A percentile compares a stretch with the other conserved stretches of the same genome.
These are phyloP conservation scores for Nemania sp. DNA, from an alignment of 2,329 filamentous ascomycete species.

Conservation along the genomic window DNA sequence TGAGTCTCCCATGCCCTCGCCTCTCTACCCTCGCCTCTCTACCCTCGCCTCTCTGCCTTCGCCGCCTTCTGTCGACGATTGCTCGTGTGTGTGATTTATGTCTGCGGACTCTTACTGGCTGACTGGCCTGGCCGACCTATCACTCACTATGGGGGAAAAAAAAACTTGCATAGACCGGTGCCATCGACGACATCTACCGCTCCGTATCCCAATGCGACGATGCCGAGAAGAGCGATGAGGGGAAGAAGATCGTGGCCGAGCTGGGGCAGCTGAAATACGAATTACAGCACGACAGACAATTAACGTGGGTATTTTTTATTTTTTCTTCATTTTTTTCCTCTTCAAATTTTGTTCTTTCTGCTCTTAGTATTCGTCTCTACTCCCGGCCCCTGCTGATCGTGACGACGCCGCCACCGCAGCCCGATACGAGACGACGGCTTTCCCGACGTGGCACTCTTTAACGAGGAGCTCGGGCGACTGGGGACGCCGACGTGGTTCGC, in stretches of 20 bases:
- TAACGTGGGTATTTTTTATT: slow-evolving; percentile 64
- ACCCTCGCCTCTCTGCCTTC: not conserved
- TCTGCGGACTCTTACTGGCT: too few species aligned
- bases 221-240: slow-evolving; percentile 71
- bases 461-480: slow-evolving; percentile 77
- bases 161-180: slow-evolving; percentile 68
- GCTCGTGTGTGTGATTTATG: too few species aligned
- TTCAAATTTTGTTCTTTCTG: not conserved
- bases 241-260: slow-evolving; percentile 81
- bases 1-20: slow-evolving; percentile 46
- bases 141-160: not conserved
- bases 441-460: slow-evolving; percentile 79
- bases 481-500: slow-evolving; percentile 80
- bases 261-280: slow-evolving; percentile 91
- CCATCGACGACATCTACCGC: slow-evolving; percentile 92
- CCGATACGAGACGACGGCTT: slow-evolving; percentile 78
- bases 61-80: not conserved
- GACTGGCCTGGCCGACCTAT: not conserved
- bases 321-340: not conserved
- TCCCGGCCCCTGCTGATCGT: not conserved
- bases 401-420: slow-evolving; percentile 46
- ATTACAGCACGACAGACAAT: slow-evolving; percentile 80
- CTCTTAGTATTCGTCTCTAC: not conserved
- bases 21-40: not conserved
- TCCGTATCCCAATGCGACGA: slow-evolving; percentile 64